phyloP scores from a whole-genome alignment of 805 yeast species.

The Torulaspora indica region DNA sequence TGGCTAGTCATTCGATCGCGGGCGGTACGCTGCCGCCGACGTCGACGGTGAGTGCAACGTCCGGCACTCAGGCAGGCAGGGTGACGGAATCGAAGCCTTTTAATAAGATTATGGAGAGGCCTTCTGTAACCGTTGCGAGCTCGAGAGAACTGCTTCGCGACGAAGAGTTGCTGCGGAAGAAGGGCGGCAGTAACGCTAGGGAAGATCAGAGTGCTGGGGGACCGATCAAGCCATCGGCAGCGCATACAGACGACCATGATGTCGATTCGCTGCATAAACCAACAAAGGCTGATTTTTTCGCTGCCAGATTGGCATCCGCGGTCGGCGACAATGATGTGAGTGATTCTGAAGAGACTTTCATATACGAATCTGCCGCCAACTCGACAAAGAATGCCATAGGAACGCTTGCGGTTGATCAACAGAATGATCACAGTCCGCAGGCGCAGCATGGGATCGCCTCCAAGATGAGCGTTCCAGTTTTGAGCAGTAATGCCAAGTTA shows the following conservation, averaged over 20 bases:
- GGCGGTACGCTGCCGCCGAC: conserved; percentile 6
- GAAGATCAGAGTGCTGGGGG: conserved; percentile 8
- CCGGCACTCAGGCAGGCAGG: conserved; percentile 5
- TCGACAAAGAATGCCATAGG: conserved; percentile 28
- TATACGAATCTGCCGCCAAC: conserved; percentile 58
- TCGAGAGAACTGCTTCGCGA: conserved; percentile 29
- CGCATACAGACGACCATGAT: conserved; percentile 10
- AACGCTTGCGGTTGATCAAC: conserved; percentile 20
- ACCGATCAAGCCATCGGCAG: conserved; percentile 8
- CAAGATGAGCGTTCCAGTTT: conserved; percentile 34
- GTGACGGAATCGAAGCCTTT: conserved; percentile 4
- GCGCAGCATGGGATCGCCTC: conserved; percentile 28
- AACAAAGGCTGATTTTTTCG: conserved; percentile 87
- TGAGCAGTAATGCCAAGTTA: conserved; percentile 28
- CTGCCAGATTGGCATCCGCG: conserved; percentile 91
- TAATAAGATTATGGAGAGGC: conserved; percentile 24
- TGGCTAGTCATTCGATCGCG: conserved; percentile 6
- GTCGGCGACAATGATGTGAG: conserved; percentile 84
- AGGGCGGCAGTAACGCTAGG: conserved; percentile 1
- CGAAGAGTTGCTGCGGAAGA: conserved; percentile 9
- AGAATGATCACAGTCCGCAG: conserved; percentile 13
- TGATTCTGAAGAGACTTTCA: conserved; percentile 92
- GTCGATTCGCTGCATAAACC: conserved; percentile 26
- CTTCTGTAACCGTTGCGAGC: conserved; percentile 21
- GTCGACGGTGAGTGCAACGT: conserved; percentile 6